Base-by-base conservation (phyloP, 345 rosid species). In the Pelargonium nanum region DNA sequence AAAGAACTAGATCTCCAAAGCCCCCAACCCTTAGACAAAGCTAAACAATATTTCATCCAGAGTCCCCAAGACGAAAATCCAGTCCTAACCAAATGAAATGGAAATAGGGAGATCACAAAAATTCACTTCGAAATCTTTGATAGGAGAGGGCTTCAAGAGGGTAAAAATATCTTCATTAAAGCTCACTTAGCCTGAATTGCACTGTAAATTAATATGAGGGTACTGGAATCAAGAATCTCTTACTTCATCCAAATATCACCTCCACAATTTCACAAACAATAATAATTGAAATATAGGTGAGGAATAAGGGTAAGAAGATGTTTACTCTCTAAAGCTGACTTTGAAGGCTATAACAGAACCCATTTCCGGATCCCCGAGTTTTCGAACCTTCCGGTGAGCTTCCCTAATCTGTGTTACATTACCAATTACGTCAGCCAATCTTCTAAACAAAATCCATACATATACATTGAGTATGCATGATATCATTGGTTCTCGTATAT, bases 261-360 rank as follows among this genome's bases (percentile, higher is more conserved):
- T 19, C 22, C 55, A 12, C 15, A 12, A 52, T 52, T 21, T 20
- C 9, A 19, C 21, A 52, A 52, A 52, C 55, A 52, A 17, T 52
- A 52, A 8, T 19, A 52, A 19, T 52, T 52, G 34, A 25, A 24
- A 28, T 24, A 10, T 1, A 24, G 4, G n/a, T 13, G 9, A 56
- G 13, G 55, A 48, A 20, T 25, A 22, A 62, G 65, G 19, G 65
- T 48, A 24, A 62, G 55, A 54, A 59, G 30, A 19, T 22, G 61
- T 76, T 72, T 76, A 85, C 97, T 87, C 88, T 90, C 95, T 83
- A 69, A 91, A 91, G 85, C 78, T 84, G 69, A 88, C 98, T 84
- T 91, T 88, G 78, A 86, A 91, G 64, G 96, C 75, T 67, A 91
- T 80, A 32, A 91, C 77, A 53, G 94, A 91, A 21, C 96, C 98